Evolutionary conservation across 805 yeast species (phyloP), one percentile per base, ranked within the genome.

Genomic region (Candida suzukii): DNA sequence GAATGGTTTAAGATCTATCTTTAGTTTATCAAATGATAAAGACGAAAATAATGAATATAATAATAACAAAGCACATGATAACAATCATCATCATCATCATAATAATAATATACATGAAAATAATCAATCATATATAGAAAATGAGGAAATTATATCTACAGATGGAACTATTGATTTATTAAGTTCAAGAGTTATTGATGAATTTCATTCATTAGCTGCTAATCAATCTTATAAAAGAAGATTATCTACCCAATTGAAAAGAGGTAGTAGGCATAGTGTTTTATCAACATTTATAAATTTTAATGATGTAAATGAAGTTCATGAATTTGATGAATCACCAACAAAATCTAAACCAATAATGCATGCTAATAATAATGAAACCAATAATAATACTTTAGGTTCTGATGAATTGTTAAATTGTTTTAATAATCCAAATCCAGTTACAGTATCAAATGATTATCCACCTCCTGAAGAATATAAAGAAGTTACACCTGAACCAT

Each of bases 101-200:
- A 14, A n/a, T 29, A 12, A 29, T 11, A 7, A 29, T 5, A 12
- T 11, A 16, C 32, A 4, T 5, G 18, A 9, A 8, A 21, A 17
- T 7, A n/a, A 4, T 22, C 32, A 29, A n/a, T 7, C 19, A n/a
- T 14, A 9, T 16, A 18, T 9, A n/a, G 26, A 24, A 16, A 24
- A 18, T 16, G 35, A 40, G 35, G 33, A 19, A 16, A 18, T 19
- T 7, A 26, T 36, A 7, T n/a, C 12, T 20, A 27, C 41, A 3
- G 40, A 45, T 9, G 53, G 51, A 12, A 71, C 78, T 48, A 69
- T 78, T 44, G 91, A 83, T 58, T 63, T 80, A 9, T 58, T 84
- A 42, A 78, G 87, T 57, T 87, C 87, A 2, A 66, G 88, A 53
- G 78, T 84, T 2, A 71, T 82, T 22, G 83, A 78, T 48, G 90